Evolutionary conservation across 1,139 yeast species (phyloP), one percentile per base, ranked within the genome.

Genomic region (Candida neerlandica): DNA sequence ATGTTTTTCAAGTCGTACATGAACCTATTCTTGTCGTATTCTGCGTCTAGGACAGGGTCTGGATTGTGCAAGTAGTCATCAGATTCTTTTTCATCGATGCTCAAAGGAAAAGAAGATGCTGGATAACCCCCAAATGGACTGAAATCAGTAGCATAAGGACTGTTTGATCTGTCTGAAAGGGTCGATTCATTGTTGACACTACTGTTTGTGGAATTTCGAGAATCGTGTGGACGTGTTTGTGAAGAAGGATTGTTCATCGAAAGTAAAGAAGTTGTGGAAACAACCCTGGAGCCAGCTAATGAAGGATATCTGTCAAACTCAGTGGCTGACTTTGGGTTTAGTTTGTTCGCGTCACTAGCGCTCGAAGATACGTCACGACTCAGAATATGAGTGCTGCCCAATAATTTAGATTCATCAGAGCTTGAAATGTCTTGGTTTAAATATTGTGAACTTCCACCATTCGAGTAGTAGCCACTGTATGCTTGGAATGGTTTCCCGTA

Each of bases 61-160:
- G 97, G 97, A 66, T 91, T 91, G 68, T 91, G 97, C 55, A 92
- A 66, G 62, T 89, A 89, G 65, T 91, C 97, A 69, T 91, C 97
- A 2, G 89, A 86, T 67, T 91, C 97, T 66, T 89, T 89, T 60
- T 91, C 97, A 51, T 91, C 96, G 55, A 91, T 83, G 58, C 82
- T 85, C 48, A 91, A 72, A 0, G 97, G 97, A 71, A 92, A 91
- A 1, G 90, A 83, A 7, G 89, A 77, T 5, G 96, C 95, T 1
- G 97, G 97, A 66, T 89, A 91, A 12, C 97, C 97, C 47, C 97
- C 97, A 72, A 91, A 92, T 3, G 97, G 97, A 48, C 90, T 84
- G 58, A 84, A 76, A 51, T 73, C 77, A 1, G 51, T 44, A 15
- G 49, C 46, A 33, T 39, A 43, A 10, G 51, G 46, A 35, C 48